Evolutionary conservation across 192 early-diverging fungal genomes (phyloP), one percentile per base, ranked within the genome.

Genomic region (Rhizoclosmatium globosum): DNA sequence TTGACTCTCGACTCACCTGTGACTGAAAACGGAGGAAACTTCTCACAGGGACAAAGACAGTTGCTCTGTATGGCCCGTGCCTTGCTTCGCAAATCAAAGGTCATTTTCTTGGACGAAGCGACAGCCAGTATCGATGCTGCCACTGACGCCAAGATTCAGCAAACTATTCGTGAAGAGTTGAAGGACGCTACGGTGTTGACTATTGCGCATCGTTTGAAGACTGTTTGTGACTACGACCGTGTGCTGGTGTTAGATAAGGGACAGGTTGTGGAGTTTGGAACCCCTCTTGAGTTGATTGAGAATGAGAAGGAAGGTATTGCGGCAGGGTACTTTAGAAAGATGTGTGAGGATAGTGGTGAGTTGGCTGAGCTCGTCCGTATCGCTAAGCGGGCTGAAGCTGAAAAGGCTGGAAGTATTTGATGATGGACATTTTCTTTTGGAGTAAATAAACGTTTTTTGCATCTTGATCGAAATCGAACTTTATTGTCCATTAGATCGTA

Each of bases 331-430:
- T 97, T 99, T 83, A 62, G 87, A 39, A 85, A 83, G 47, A 96
- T 99, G 95, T 96, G 94, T 75, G 88, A 91, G 45, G 90, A 93
- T 43, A 92, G 92, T 47, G 93, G 94, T 2, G 96, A 97, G 68
- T 92, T 89, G 71, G 85, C 84, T 7, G 87, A 93, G 19, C 79
- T 98, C 68, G 71, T 91, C 53, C 86, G 88, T 31, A 89, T 94
- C 44, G 86, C 86, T 23, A 15, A 68, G 73, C 39, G 57, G 7
- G 47, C 67, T 9, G 67, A 76, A 38, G 67, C 50, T 53, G 50
- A 53, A 17, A 53, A 53, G 50, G 50, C 50, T 53, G 17, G 6
- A 17, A 17, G 50, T 53, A 13, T 53, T 53, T 31, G 31, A 31
- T 31, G 31, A 31, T 31, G 31, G 31, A 31, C 31, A 31, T 31